Base-by-base conservation (phyloP, 2,329 filamentous ascomycete species). In the Sporothrix phasma region DNA sequence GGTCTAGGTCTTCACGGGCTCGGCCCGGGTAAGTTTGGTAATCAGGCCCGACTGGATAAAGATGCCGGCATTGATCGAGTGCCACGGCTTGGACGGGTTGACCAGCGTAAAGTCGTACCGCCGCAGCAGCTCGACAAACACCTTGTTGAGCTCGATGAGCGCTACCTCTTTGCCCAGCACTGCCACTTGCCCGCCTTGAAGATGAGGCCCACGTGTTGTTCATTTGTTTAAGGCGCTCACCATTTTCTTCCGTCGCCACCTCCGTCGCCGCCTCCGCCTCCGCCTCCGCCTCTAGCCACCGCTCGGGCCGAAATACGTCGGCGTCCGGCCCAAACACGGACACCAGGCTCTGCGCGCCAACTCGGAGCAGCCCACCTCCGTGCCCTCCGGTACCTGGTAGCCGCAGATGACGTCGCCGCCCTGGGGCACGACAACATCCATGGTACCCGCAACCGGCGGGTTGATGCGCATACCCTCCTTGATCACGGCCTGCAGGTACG, bases 401-500 rank as follows among this genome's bases (percentile, higher is more conserved):
- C 75, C 75, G 49, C 73, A 72, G 24, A 78, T 71, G 6, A 73
- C 69, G 56, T 75, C 74, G 54, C 76, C 77, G 17, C 73, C 73
- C 2, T 71, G 69, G 6, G 77, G 76, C 15, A 76, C 73, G 1
- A 72, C 64, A 37, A 73, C 73, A 56, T 69, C 69, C 63, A 64
- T 66, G 41, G 68, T 54, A 0, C 75, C 75, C 2, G 74, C 73
- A 0, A 78, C 74, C 0, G 79, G 79, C 2, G 79, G 77, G 66
- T 74, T 76, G 24, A 81, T 73, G 0, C 81, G 74, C 19, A 82
- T 70, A 0, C 76, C 77, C 67, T 83, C 81, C 59, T 76, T 76
- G 45, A 83, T 76, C 5, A 78, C 77, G 0, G 81, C 81, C 66
- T 80, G 76, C 7, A 84, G 73, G 65, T 81, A 83, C 0, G 76